phyloP scores from a whole-genome alignment of 345 rosid species.

The Mercurialis annua region DNA sequence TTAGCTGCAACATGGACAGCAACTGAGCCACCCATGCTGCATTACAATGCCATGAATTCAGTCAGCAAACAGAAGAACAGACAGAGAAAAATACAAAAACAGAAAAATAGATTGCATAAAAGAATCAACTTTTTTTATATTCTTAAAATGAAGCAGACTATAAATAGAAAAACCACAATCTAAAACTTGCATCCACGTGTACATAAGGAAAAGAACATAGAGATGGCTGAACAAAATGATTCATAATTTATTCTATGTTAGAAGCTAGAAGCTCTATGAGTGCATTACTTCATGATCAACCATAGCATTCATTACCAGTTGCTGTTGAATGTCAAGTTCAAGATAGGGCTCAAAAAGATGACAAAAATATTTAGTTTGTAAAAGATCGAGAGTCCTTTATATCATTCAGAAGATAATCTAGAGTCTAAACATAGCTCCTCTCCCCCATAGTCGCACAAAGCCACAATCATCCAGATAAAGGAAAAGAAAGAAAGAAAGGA shows the following conservation, averaged over 20 bases:
- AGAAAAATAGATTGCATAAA: background rate
- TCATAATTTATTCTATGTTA: background rate
- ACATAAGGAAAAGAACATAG: background rate
- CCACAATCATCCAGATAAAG: background rate
- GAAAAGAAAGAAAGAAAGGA: background rate
- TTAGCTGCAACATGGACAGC: constrained; percentile 94
- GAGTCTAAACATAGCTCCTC: background rate
- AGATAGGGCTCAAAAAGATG: background rate
- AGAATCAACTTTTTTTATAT: background rate
- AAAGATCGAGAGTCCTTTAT: background rate
- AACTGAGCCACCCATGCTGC: constrained; percentile 97
- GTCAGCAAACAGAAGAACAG: background rate
- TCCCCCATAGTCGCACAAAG: background rate
- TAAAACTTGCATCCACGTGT: background rate
- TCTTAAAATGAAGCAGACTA: background rate
- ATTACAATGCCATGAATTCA: constrained; percentile 14
- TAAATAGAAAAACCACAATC: constrained; percentile 1
- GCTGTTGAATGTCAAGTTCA: background rate
- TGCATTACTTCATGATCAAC: background rate
- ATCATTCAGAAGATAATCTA: background rate
- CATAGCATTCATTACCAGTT: background rate
- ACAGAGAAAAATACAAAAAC: background rate
- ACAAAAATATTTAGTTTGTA: background rate
- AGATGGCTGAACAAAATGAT: background rate
- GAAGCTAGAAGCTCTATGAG: background rate